A percentile compares a stretch with the other conserved stretches of the same genome.
Conservation (phyloP, 441 rosid species). For the Brassica balearica region DNA sequence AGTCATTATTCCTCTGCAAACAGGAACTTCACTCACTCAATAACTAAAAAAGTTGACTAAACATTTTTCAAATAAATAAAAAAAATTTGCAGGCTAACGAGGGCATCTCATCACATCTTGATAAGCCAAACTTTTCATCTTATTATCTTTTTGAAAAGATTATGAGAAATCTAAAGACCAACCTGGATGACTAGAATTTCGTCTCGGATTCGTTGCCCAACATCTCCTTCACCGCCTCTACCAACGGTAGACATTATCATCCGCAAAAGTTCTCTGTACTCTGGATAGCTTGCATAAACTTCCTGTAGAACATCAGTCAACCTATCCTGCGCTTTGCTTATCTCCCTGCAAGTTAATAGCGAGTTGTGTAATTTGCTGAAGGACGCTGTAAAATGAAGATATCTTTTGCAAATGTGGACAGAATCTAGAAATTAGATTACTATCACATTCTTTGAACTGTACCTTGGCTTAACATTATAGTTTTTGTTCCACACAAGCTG, state of each 20-base stretch:
- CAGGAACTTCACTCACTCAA: slow-evolving; percentile 30
- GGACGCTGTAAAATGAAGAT: no score
- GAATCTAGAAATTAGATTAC: slow-evolving; percentile 20
- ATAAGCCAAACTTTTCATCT: slow-evolving; percentile 27
- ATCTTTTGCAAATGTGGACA: not conserved
- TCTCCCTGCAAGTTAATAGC: slow-evolving; percentile 65
- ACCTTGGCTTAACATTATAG: slow-evolving; percentile 99
- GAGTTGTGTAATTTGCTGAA: no score
- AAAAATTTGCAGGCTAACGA: no score
- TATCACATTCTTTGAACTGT: slow-evolving; percentile 38
- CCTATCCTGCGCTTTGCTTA: slow-evolving; percentile 97
- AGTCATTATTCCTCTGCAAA: slow-evolving; percentile 86
- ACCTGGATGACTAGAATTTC: slow-evolving; percentile 99
- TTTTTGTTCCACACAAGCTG: slow-evolving; percentile 99
- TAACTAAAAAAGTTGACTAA: slow-evolving; percentile 40
- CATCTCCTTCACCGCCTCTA: slow-evolving; percentile 99
- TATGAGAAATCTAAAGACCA: slow-evolving; percentile 27
- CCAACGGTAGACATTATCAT: slow-evolving; percentile 98
- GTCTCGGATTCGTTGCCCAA: slow-evolving; percentile 98
- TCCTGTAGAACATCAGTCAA: slow-evolving; percentile 83
- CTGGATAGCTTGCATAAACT: slow-evolving; percentile 61
- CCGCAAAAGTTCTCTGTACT: slow-evolving; percentile 75
- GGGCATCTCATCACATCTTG: no score
- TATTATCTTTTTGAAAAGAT: slow-evolving; percentile 40
- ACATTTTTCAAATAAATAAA: not conserved